phyloP scores from a whole-genome alignment of 1,284 basidiomycete genomes.

The Ganoderma multipileum region DNA sequence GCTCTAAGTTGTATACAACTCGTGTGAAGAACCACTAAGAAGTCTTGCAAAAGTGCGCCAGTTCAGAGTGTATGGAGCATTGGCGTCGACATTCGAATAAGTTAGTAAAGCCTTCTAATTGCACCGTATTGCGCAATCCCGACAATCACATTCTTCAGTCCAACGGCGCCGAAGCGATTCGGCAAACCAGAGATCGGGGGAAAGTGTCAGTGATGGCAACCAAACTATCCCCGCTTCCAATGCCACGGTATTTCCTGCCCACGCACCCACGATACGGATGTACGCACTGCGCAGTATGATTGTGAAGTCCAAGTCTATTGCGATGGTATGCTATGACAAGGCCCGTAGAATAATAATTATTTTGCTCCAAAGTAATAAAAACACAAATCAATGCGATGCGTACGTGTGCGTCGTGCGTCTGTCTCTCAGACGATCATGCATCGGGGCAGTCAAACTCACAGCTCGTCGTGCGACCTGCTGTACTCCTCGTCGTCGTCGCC shows the following conservation, averaged over 20 bases:
- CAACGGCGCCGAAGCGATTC: too few relatives aligned
- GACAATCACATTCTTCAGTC: too few relatives aligned
- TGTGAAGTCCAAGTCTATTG: conserved; percentile 31
- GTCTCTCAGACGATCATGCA: background rate
- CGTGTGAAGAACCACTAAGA: too few relatives aligned
- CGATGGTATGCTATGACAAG: conserved; percentile 32
- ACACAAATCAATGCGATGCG: conserved; percentile 26
- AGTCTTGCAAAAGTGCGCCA: too few relatives aligned
- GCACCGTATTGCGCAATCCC: too few relatives aligned
- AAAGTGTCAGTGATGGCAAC: too few relatives aligned
- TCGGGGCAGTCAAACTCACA: conserved; percentile 46
- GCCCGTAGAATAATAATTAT: conserved; percentile 31
- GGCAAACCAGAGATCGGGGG: too few relatives aligned
- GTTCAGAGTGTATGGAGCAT: too few relatives aligned
- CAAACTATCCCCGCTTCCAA: too few relatives aligned
- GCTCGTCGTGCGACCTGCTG: conserved; percentile 68
- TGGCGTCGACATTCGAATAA: too few relatives aligned
- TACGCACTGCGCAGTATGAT: conserved; percentile 10
- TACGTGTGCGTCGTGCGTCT: conserved; percentile 5
- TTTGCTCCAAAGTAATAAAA: conserved; percentile 33
- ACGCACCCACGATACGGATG: background rate
- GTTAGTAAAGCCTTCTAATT: too few relatives aligned
- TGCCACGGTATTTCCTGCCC: background rate
- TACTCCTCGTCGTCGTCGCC: conserved; percentile 63
- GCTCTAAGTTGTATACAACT: too few relatives aligned